Percentiles rank a stretch among this genome's conserved stretches.
These are phyloP conservation scores for Saccharomycopsis sp. DNA, from an alignment of 805 yeast genomes.

Conservation along the genomic window DNA sequence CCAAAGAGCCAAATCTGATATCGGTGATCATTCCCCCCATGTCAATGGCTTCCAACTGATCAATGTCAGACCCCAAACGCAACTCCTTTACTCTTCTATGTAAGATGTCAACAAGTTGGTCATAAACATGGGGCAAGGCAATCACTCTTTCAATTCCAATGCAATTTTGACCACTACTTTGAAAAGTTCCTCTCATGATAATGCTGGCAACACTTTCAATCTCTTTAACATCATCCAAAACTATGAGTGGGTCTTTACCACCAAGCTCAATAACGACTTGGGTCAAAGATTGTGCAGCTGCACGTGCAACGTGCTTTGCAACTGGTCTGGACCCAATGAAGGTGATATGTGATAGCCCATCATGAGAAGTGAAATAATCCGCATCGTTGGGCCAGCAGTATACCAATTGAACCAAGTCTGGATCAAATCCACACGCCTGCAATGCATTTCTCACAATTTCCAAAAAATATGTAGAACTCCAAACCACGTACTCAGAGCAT, in stretches of 20 bases:
- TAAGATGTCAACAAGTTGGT: slow-evolving; percentile 47
- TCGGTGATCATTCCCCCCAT: slow-evolving; percentile 93
- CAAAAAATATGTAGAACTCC: slow-evolving; percentile 82
- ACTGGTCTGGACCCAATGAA: slow-evolving; percentile 95
- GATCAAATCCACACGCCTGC: slow-evolving; percentile 64
- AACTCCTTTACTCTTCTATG: slow-evolving; percentile 48
- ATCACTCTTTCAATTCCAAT: slow-evolving; percentile 95
- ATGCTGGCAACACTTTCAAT: slow-evolving; percentile 57
- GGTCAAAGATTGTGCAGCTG: slow-evolving; percentile 80
- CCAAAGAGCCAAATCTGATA: slow-evolving; percentile 60
- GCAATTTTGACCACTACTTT: slow-evolving; percentile 96
- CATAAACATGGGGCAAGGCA: slow-evolving; percentile 64
- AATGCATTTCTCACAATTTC: slow-evolving; percentile 65
- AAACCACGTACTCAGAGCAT: slow-evolving; percentile 92
- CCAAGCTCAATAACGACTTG: slow-evolving; percentile 96
- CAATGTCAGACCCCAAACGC: slow-evolving; percentile 85
- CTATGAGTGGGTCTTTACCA: slow-evolving; percentile 88
- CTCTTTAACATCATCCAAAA: slow-evolving; percentile 69
- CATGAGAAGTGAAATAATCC: slow-evolving; percentile 75
- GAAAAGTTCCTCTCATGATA: slow-evolving; percentile 91
- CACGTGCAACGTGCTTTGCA: slow-evolving; percentile 75
- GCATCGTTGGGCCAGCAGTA: slow-evolving; percentile 88
- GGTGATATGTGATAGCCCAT: slow-evolving; percentile 77
- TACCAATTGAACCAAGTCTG: slow-evolving; percentile 76
- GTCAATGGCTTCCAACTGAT: slow-evolving; percentile 82